Conservation (phyloP, 148 eudicot genomes). For the Cornus kousa region DNA sequence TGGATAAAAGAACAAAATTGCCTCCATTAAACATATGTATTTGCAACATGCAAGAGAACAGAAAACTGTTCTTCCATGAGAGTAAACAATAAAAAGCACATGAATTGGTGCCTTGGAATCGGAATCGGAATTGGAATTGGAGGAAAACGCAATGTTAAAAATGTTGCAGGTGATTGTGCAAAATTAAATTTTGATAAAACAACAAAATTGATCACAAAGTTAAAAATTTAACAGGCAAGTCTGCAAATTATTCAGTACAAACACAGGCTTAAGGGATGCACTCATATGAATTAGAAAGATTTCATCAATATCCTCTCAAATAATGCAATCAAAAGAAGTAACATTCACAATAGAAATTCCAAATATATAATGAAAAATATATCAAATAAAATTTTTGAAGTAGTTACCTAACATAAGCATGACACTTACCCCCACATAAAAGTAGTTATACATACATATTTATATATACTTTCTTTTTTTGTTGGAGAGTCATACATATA, state of each 20-base stretch:
- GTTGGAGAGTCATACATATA: too few relatives aligned
- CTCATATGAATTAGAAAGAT: not conserved
- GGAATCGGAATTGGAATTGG: too few relatives aligned
- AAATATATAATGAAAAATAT: not conserved
- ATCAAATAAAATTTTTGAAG: not conserved
- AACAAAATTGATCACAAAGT: not conserved
- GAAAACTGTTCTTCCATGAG: not conserved
- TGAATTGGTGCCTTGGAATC: too few relatives aligned
- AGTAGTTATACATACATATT: not conserved
- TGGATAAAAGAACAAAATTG: conserved; percentile 14
- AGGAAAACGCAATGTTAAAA: not conserved
- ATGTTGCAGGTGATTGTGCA: not conserved
- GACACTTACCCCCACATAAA: too few relatives aligned
- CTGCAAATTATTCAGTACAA: not conserved
- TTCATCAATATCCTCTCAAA: not conserved
- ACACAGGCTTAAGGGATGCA: not conserved
- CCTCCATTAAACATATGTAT: not conserved
- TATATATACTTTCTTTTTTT: too few relatives aligned
- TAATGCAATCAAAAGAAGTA: not conserved
- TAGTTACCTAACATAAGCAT: not conserved
- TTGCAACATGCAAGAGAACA: conserved; percentile 1
- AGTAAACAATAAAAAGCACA: not conserved
- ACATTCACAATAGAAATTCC: not conserved
- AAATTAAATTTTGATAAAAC: not conserved
- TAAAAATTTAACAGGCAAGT: not conserved